Evolutionary conservation across 2,329 filamentous ascomycete species (phyloP), one percentile per base, ranked within the genome.

Genomic region (Cercospora beticola): DNA sequence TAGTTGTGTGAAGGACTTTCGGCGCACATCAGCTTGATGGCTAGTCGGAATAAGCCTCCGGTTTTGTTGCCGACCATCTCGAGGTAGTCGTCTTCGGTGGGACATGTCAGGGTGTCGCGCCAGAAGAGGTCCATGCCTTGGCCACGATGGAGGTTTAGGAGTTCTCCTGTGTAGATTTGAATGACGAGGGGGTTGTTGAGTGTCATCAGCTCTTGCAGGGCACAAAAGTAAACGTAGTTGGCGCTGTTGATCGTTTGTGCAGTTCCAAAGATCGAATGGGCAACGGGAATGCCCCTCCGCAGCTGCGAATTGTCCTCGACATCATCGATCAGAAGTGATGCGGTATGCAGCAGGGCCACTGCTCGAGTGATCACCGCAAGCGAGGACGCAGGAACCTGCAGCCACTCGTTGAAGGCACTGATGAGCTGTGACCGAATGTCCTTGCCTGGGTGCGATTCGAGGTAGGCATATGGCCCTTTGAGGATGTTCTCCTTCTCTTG

Each of bases 61-160:
- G 93, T 97, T 82, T 97, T 97, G 82, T 96, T 94, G 74, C 88
- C 88, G 10, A 97, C 92, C 93, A 97, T 96, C 79, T 96, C 91
- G n/a, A 96, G 86, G 81, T 97, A 97, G 81, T 96, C 92, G 73
- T 93, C 91, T 80, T 95, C 92, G 61, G 87, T 91, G 14, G 92
- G 92, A 79, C 92, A 94, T 21, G 90, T 94, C 68, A 95, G 83
- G 28, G 89, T 92, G 81, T 95, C 92, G 67, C 92, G 87, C 93
- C 93, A 97, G 83, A 92, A 95, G 43, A 97, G 86, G 75, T 97
- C 93, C 91, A 96, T 94, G 72, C 93, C 92, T 80, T 97, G 93
- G 21, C 93, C 93, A 31, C 92, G 85, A 80, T 97, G 92, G 61
- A 97, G 87, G 78, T 95, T 93, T 71, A 94, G 81, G 33, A 97